These are phyloP conservation scores for Saturnispora galanensis DNA, from an alignment of 805 yeast genomes.

Conservation along the genomic window DNA sequence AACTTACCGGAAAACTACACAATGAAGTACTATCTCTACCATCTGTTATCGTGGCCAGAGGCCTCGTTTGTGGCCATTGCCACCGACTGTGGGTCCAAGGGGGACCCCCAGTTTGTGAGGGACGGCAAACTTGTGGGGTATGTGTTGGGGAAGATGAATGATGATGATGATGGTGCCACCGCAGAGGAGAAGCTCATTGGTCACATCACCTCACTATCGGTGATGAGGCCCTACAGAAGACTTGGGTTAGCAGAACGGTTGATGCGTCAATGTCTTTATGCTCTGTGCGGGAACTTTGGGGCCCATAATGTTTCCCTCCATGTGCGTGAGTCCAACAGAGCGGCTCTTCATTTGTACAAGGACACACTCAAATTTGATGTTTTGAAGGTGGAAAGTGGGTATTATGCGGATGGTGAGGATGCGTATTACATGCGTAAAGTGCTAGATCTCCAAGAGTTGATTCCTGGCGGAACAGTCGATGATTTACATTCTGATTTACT, in stretches of 20 bases:
- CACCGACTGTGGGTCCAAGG: slow-evolving; percentile 31
- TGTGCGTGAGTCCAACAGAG: slow-evolving; percentile 86
- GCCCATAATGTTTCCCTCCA: slow-evolving; percentile 84
- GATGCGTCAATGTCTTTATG: slow-evolving; percentile 72
- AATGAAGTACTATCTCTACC: slow-evolving; percentile 88
- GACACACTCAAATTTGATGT: slow-evolving; percentile 81
- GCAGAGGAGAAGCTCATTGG: slow-evolving; percentile 67
- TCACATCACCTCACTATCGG: slow-evolving; percentile 88
- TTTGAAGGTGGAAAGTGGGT: slow-evolving; percentile 70
- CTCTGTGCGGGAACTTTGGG: slow-evolving; percentile 70
- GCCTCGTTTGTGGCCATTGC: slow-evolving; percentile 93
- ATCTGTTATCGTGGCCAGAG: slow-evolving; percentile 93
- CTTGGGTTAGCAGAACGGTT: slow-evolving; percentile 89
- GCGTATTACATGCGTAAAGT: slow-evolving; percentile 89
- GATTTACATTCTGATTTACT: slow-evolving; percentile 43
- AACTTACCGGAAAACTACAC: slow-evolving; percentile 93
- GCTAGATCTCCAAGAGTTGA: slow-evolving; percentile 47
- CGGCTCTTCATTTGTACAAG: slow-evolving; percentile 85
- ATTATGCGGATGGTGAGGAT: slow-evolving; percentile 96
- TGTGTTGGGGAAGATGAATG: slow-evolving; percentile 94
- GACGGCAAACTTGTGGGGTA: slow-evolving; percentile 91
- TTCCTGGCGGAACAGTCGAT: slow-evolving; percentile 49
- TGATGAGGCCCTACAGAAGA: slow-evolving; percentile 90
- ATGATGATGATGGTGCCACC: slow-evolving; percentile 46
- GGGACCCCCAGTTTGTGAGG: slow-evolving; percentile 42